A percentile compares a stretch with the other conserved stretches of the same genome.
Conservation (phyloP, 2,329 filamentous ascomycete genomes). For the Cladosporium sp. region DNA sequence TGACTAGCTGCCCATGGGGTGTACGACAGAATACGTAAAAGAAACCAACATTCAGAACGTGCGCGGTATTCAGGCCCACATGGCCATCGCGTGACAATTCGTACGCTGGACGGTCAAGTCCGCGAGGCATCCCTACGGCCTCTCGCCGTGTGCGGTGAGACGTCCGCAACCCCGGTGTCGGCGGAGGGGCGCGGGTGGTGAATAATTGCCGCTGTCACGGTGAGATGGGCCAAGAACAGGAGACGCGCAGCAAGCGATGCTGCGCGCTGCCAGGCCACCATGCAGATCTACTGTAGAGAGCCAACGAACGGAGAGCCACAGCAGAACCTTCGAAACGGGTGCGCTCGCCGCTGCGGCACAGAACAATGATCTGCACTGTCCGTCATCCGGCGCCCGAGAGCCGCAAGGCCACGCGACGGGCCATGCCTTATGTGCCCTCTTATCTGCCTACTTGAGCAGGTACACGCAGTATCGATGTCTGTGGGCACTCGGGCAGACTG, state of each 20-base stretch:
- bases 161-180: not conserved
- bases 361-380: not conserved
- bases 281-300: not conserved
- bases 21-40: not conserved
- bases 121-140: not conserved
- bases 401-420: constrained; percentile 4
- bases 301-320: not conserved
- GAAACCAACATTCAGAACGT: not conserved
- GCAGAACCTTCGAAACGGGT: not conserved
- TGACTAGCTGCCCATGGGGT: constrained; percentile 8
- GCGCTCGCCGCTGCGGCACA: not conserved
- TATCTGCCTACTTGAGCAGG: constrained; percentile 6
- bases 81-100: not conserved
- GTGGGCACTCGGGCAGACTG: not conserved
- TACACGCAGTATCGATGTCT: not conserved
- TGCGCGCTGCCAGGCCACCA: not conserved
- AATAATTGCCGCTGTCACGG: constrained; percentile 3
- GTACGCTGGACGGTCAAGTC: not conserved
- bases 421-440: not conserved
- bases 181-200: not conserved
- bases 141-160: not conserved
- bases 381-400: constrained; percentile 2
- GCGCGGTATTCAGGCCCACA: not conserved
- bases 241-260: not conserved
- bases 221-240: not conserved